Base-by-base conservation (phyloP, 202 grass and related monocot genomes). In the Schoenoplectus tabernaemontani region DNA sequence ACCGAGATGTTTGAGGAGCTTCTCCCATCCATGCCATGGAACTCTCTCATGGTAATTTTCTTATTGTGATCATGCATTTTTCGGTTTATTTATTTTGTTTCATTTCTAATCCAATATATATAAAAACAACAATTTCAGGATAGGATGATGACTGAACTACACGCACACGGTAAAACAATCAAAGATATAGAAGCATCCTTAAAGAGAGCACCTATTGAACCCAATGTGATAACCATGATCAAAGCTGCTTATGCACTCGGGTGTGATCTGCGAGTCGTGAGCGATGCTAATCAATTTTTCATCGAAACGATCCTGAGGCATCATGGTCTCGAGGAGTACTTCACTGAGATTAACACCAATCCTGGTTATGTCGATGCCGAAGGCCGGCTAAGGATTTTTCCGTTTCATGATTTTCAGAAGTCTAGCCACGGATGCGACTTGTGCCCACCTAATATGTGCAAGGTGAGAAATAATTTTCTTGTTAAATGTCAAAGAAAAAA, bases 381-480 rank as follows among this genome's bases (percentile, higher is more conserved):
- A 67, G 87, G 92, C 64, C 83, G 86, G 43, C 85, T 96, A 46
- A 88, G 86, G 50, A 92, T 96, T 73, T 79, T 39, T 1, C 93
- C 93, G 0, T 76, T 71, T 78, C 84, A 96, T 85, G 85, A 87
- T 48, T 89, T 89, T 74, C 78, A 66, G 75, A 28, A 38, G 11
- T 78, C 20, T 0, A 16, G 85, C 34, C 92, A 96, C 74, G 92
- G 92, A 5, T 96, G 92, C 57, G 74, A 50, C 17, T 56, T 90
- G 19, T 96, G 92, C 87, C 92, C 93, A 41, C 88, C 91, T 67
- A 93, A 93, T 80, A 93, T 93, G 92, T 96, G 92, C 89, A 96
- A 91, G 84, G 84, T 85, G 48, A 74, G 54, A 46, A 51, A 39
- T 43, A 26, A 30, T 23, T 57, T 57, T 1, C 5, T 13, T 30